phyloP scores from a whole-genome alignment of 352 stramenopile genomes.

The Globisporangium viniferum region DNA sequence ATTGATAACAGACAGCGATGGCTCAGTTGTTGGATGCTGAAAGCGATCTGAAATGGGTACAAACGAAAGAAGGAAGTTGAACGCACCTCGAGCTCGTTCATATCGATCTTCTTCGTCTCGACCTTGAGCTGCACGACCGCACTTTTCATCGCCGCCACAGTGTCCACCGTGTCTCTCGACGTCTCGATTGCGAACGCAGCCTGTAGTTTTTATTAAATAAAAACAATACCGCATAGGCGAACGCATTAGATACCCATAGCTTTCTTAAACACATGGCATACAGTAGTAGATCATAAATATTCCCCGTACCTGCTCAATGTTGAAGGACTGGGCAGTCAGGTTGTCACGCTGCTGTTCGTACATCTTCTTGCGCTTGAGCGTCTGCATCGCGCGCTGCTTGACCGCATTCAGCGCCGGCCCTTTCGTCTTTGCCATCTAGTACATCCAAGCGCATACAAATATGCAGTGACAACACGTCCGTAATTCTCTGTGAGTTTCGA shows the following conservation, averaged over 20 bases:
- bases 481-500: no score
- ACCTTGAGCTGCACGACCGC: constrained; percentile 89
- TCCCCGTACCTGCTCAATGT: constrained; percentile 67
- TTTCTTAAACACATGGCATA: neutral
- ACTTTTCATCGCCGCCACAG: constrained; percentile 94
- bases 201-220: constrained; percentile 19
- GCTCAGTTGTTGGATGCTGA: neutral
- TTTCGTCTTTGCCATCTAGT: constrained; percentile 73
- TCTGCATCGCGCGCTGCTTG: constrained; percentile 84
- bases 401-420: constrained; percentile 64
- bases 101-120: constrained; percentile 95
- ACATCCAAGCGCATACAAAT: neutral
- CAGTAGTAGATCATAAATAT: neutral
- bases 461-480: no score
- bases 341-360: constrained; percentile 83
- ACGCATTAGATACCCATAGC: neutral
- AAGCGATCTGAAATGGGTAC: neutral
- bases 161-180: constrained; percentile 90
- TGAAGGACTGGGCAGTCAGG: constrained; percentile 79
- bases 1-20: neutral
- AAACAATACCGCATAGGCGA: neutral
- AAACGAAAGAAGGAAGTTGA: neutral
- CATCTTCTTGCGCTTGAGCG: constrained; percentile 89
- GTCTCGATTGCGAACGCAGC: constrained; percentile 90
- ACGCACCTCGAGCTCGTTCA: constrained; percentile 92